Evolutionary conservation across 2,329 filamentous ascomycete genomes (phyloP), one percentile per base, ranked within the genome.

Genomic region (Incumbomyces delicatus): DNA sequence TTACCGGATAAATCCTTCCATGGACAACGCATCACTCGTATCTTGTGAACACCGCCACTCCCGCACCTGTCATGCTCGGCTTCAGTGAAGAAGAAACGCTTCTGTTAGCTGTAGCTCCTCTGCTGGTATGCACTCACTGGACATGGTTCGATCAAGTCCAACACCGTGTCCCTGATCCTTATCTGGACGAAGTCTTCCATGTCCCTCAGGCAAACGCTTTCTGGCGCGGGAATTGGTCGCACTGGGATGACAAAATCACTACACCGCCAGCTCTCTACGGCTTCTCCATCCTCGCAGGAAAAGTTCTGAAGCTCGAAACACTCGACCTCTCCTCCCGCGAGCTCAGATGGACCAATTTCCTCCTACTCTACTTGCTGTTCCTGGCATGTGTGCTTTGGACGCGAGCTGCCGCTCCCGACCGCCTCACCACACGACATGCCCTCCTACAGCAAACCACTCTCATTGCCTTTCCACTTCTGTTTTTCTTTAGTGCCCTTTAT

Each of bases 181-280:
- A 82, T 60, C 71, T 82, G 16, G 70, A 73, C 51, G 70, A 73
- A 53, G 66, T 67, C 12, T 73, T 73, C 56, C 70, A 98, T 63
- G 82, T 95, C 17, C 86, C 87, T 0, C 92, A 98, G 66, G 88
- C 88, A 0, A 87, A 94, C 58, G 79, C 77, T 27, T 98, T 95
- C 64, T 95, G 89, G 63, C 63, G 76, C 34, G 81, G 83, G 10
- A 75, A 76, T 45, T 94, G 83, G 68, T 62, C 65, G 11, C 74
- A 86, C 47, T 98, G 92, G 92, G 89, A 98, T 65, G 83, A 90
- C 50, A 98, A 96, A 63, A 92, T 98, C 61, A 98, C 92, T 0
- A 98, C 92, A 1, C 92, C 92, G 0, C 90, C 92, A 0, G 92
- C 89, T 30, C 69, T 98, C 70, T 88, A 73, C 59, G 72, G 70